These are phyloP conservation scores for Entomortierella chlamydospora DNA, from an alignment of 192 early-diverging fungal genomes.

Conservation along the genomic window DNA sequence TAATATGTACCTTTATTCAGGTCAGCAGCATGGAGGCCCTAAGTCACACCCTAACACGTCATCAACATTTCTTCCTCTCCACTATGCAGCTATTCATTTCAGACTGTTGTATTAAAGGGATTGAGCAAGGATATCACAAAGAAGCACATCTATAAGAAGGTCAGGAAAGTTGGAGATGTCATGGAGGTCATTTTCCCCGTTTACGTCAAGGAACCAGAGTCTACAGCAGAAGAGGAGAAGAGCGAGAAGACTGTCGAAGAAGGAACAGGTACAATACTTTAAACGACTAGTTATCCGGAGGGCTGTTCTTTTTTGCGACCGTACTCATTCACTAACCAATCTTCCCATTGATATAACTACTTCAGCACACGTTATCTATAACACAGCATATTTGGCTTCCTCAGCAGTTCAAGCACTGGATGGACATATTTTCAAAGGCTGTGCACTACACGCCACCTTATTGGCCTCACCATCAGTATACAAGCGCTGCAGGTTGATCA, in stretches of 20 bases:
- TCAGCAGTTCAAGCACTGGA: constrained; percentile 71
- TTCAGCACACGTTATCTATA: constrained; percentile 64
- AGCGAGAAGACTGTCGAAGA: constrained; percentile 54
- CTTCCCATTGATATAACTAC: background rate
- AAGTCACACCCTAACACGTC: too few species aligned
- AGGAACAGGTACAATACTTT: constrained; percentile 35
- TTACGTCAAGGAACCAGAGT: constrained; percentile 39
- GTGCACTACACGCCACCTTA: constrained; percentile 60
- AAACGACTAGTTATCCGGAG: background rate
- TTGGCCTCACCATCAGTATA: constrained; percentile 49
- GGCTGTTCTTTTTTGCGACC: too few species aligned
- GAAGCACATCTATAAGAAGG: constrained; percentile 83
- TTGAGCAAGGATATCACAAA: constrained; percentile 70
- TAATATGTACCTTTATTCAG: too few species aligned
- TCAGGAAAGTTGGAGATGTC: constrained; percentile 68
- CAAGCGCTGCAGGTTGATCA: constrained; percentile 82
- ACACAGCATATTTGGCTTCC: constrained; percentile 57
- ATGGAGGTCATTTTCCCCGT: constrained; percentile 74
- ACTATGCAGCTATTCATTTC: constrained; percentile 42
- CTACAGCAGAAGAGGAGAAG: constrained; percentile 56
- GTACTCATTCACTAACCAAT: too few species aligned
- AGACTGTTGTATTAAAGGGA: constrained; percentile 67
- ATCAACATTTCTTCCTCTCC: background rate
- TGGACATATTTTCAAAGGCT: constrained; percentile 82
- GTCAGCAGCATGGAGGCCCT: too few species aligned